These are phyloP conservation scores for Chloromonas sp. DNA, from an alignment of 163 green algal genomes.

Conservation along the genomic window DNA sequence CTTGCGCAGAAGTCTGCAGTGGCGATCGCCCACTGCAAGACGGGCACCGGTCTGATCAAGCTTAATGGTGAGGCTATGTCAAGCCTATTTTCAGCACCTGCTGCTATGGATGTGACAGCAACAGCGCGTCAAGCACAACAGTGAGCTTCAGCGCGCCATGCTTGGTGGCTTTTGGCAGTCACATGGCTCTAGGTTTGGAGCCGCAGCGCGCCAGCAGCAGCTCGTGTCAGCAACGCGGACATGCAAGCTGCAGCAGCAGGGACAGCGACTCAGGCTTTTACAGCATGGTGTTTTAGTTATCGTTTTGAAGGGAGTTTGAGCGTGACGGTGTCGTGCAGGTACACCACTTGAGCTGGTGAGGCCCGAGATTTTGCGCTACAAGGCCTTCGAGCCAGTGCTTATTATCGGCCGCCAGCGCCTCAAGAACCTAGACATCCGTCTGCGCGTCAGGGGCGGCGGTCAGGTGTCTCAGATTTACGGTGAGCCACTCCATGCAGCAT, in stretches of 20 bases:
- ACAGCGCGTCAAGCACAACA: too few relatives aligned
- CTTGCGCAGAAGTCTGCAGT: conserved; percentile 91
- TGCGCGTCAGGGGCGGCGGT: conserved; percentile 93
- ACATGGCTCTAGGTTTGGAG: too few relatives aligned
- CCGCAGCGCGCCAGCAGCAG: too few relatives aligned
- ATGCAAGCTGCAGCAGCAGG: too few relatives aligned
- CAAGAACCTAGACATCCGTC: conserved; percentile 91
- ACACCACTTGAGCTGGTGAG: conserved; percentile 91
- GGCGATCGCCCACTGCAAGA: conserved; percentile 91
- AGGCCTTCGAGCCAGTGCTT: conserved; percentile 95
- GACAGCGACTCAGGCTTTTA: too few relatives aligned
- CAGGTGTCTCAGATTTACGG: conserved; percentile 93
- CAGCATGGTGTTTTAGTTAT: too few relatives aligned
- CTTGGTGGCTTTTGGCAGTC: too few relatives aligned
- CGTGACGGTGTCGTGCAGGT: conserved; percentile 45
- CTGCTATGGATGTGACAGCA: too few relatives aligned
- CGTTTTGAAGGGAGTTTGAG: too few relatives aligned
- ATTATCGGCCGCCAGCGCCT: conserved; percentile 91
- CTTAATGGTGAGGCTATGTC: conserved; percentile 80
- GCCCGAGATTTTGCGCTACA: conserved; percentile 89
- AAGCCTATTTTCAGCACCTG: too few relatives aligned
- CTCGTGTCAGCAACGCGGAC: too few relatives aligned
- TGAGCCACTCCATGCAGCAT: conserved; percentile 19
- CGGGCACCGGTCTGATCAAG: conserved; percentile 88
- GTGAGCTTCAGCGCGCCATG: too few relatives aligned